A percentile compares a stretch with the other conserved stretches of the same genome.
Conservation (phyloP, 257 asterid species). For the Fraxinus pennsylvanica region DNA sequence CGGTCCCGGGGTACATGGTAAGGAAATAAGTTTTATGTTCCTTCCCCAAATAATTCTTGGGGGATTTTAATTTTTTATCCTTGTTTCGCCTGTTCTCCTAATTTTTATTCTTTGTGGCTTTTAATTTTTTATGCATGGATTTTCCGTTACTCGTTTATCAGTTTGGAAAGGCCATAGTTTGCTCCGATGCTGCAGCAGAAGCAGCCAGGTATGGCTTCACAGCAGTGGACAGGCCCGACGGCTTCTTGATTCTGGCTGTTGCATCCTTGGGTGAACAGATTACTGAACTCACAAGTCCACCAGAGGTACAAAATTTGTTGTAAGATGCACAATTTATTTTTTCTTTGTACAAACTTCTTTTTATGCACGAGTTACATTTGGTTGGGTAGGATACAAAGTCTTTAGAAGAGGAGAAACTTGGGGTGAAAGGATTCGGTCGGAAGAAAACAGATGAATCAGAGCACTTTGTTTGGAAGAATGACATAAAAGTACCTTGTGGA, state of each 20-base stretch:
- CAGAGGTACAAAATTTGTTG: constrained; percentile 33
- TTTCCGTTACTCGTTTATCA: constrained; percentile 7
- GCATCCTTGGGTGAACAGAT: constrained; percentile 66
- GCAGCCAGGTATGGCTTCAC: constrained; percentile 93
- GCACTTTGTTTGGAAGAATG: constrained; percentile 75
- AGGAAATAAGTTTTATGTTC: background rate
- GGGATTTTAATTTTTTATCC: too few relatives aligned
- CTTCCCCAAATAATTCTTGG: too few relatives aligned
- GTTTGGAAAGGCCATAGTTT: constrained; percentile 92
- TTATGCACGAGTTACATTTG: background rate
- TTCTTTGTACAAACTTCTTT: background rate
- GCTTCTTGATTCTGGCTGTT: constrained; percentile 75
- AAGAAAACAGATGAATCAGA: constrained; percentile 78
- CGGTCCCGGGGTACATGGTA: constrained; percentile 91
- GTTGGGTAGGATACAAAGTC: constrained; percentile 38
- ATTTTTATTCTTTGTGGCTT: background rate
- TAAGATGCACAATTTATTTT: background rate
- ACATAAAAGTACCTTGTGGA: constrained; percentile 82
- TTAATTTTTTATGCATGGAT: background rate
- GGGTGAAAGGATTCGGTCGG: constrained; percentile 65
- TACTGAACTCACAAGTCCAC: constrained; percentile 39
- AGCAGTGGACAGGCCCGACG: constrained; percentile 81
- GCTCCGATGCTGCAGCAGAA: constrained; percentile 90
- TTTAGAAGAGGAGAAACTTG: constrained; percentile 60
- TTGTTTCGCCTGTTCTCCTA: background rate